Percentiles rank a stretch among this genome's conserved stretches.
Conservation (phyloP, 2,329 filamentous ascomycete species). For the Colletotrichum higginsianum region DNA sequence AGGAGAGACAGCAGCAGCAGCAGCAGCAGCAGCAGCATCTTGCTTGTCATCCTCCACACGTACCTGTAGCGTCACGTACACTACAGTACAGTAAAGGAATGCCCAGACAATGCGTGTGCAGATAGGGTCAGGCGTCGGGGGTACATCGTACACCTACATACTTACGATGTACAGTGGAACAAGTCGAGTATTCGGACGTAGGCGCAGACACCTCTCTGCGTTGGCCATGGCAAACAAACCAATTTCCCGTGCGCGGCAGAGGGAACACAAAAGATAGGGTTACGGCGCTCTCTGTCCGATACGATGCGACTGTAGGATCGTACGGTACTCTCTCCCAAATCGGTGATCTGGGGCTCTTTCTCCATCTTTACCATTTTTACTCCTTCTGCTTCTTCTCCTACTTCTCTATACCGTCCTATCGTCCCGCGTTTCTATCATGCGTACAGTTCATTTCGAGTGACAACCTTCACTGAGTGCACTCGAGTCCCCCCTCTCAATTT, state of each 20-base stretch:
- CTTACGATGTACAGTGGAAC: conserved; percentile 3
- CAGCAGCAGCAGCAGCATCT: not conserved
- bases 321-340: not conserved
- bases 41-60: conserved; percentile 8
- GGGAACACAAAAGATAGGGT: not conserved
- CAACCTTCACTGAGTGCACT: too few relatives aligned
- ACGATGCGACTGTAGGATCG: not conserved
- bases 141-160: not conserved
- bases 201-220: not conserved
- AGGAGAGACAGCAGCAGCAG: not conserved
- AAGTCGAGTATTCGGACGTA: conserved; percentile 2
- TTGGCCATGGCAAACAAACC: not conserved
- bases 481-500: too few relatives aligned
- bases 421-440: too few relatives aligned
- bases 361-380: too few relatives aligned
- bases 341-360: too few relatives aligned
- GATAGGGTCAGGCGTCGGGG: too few relatives aligned
- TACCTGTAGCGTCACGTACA: not conserved
- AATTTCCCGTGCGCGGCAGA: too few relatives aligned
- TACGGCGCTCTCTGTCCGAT: too few relatives aligned
- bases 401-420: too few relatives aligned
- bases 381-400: too few relatives aligned
- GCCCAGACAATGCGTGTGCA: too few relatives aligned
- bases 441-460: too few relatives aligned
- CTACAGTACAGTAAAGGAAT: not conserved